These are phyloP conservation scores for Beta corolliflora DNA, from an alignment of 179 eudicot species.

Conservation along the genomic window DNA sequence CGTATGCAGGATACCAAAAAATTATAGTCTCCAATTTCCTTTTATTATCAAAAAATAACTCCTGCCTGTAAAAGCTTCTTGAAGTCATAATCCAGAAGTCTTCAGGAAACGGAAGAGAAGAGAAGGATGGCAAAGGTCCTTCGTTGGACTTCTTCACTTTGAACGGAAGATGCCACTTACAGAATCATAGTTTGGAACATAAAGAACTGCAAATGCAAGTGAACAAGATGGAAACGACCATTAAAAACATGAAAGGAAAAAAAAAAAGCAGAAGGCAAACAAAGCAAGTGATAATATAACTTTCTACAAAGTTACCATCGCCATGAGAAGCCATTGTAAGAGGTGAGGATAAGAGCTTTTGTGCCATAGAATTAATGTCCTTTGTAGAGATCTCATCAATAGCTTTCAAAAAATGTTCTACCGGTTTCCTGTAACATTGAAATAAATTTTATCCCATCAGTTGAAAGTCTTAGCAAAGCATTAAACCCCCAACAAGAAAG, in stretches of 20 bases:
- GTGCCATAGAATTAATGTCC: constrained; percentile 60
- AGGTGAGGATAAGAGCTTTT: constrained; percentile 75
- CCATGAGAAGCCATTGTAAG: constrained; percentile 91
- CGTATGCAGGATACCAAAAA: constrained; percentile 8
- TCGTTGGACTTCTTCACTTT: constrained; percentile 31
- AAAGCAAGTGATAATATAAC: neutral
- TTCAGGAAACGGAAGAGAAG: neutral
- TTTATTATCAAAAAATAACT: constrained; percentile 22
- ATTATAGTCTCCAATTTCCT: constrained; percentile 9
- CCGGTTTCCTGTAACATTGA: constrained; percentile 55
- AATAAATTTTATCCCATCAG: neutral
- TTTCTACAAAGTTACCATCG: constrained; percentile 57
- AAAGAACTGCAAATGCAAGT: constrained; percentile 51
- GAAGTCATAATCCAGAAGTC: neutral
- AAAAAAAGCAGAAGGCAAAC: neutral
- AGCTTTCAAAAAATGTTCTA: constrained; percentile 69
- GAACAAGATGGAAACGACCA: neutral
- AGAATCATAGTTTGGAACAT: constrained; percentile 68
- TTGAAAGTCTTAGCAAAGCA: neutral
- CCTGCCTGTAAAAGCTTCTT: constrained; percentile 21
- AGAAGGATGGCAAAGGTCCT: constrained; percentile 1
- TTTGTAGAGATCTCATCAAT: constrained; percentile 61
- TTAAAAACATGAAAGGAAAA: neutral
- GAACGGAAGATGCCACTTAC: constrained; percentile 64
- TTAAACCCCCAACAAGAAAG: neutral